A percentile compares a stretch with the other conserved stretches of the same genome.
Conservation (phyloP, 768 basidiomycete species). For the Panellus pusillus region DNA sequence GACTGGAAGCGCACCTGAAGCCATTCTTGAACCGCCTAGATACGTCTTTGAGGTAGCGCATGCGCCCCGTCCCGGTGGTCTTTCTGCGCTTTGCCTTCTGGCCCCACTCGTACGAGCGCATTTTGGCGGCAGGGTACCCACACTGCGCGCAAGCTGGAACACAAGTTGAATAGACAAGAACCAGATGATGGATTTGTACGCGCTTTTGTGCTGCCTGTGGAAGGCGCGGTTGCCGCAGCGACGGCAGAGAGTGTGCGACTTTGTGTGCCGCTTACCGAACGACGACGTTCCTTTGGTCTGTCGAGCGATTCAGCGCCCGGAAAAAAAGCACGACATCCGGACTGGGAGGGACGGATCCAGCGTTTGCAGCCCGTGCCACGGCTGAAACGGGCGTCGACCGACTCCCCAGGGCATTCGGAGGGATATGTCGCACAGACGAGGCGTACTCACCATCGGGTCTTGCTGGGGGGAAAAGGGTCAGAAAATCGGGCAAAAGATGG, state of each 20-base stretch:
- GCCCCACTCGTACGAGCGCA: constrained; percentile 97
- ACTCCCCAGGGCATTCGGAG: neutral
- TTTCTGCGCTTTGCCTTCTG: constrained; percentile 99
- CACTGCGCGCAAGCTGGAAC: constrained; percentile 86
- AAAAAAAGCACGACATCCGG: too few species aligned
- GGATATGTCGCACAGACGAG: too few species aligned
- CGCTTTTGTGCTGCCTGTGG: constrained; percentile 99
- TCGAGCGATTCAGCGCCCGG: neutral
- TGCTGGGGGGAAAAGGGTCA: too few species aligned
- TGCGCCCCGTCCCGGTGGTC: constrained; percentile 97
- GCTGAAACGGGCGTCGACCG: too few species aligned
- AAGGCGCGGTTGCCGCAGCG: constrained; percentile 95
- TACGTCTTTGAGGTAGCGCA: constrained; percentile 90
- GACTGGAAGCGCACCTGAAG: constrained; percentile 63
- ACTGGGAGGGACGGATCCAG: too few species aligned
- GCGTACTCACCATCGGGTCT: too few species aligned
- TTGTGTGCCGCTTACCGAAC: constrained; percentile 97
- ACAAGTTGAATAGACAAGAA: constrained; percentile 2
- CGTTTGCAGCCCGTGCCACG: too few species aligned
- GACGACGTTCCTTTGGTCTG: constrained; percentile 82
- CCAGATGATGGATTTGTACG: constrained; percentile 27
- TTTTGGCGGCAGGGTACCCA: constrained; percentile 94
- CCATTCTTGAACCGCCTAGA: constrained; percentile 98
- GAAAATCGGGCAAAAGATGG: too few species aligned
- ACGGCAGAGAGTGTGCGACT: constrained; percentile 96